Evolutionary conservation across 768 basidiomycete genomes (phyloP).

Genomic region (Trametes punicea): DNA sequence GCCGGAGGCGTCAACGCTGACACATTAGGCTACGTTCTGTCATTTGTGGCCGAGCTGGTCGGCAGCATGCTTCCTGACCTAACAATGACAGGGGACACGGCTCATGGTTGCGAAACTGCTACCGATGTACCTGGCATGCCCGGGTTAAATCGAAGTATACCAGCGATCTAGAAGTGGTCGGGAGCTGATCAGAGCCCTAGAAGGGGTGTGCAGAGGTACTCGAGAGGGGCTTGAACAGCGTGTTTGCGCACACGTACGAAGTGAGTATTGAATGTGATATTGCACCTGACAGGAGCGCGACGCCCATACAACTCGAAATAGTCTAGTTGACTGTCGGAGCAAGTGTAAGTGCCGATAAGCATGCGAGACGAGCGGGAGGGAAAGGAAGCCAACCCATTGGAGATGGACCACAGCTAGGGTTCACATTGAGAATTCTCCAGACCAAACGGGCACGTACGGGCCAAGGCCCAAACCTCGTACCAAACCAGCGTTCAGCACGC

Average conservation of each 20-base stretch:
- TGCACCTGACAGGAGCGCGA: conserved; percentile 14
- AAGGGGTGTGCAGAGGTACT: not conserved
- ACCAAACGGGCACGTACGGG: conserved; percentile 1
- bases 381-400: not conserved
- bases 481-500: not conserved
- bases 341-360: conserved; percentile 15
- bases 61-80: not conserved
- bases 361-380: conserved; percentile 5
- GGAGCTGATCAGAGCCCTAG: conserved; percentile 3
- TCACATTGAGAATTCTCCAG: not conserved
- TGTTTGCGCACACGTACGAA: conserved; percentile 5
- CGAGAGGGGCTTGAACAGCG: not conserved
- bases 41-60: not conserved
- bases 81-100: not conserved
- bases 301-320: conserved; percentile 12
- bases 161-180: conserved; percentile 4
- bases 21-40: not conserved
- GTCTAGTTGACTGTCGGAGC: not conserved
- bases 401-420: not conserved
- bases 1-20: not conserved
- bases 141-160: conserved; percentile 11
- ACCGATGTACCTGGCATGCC: conserved; percentile 7
- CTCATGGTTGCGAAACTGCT: not conserved
- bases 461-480: not conserved
- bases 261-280: conserved; percentile 9